Evolutionary conservation across 2,329 filamentous ascomycete genomes (phyloP).

Genomic region (Stagonosporopsis rhizophila): DNA sequence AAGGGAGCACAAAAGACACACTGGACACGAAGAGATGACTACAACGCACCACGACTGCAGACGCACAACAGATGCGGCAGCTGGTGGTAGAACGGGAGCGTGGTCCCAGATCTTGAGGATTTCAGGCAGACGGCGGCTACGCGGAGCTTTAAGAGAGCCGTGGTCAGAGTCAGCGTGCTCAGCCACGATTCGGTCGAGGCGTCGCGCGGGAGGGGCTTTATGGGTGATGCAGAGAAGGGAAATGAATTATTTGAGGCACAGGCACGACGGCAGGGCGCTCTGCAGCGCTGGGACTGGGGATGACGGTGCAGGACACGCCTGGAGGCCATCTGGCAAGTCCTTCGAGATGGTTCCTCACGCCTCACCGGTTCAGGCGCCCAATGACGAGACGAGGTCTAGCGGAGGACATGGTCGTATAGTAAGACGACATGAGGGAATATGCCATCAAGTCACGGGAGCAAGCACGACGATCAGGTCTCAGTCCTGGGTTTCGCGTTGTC

Average conservation of each 20-base stretch:
- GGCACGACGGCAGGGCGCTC: neutral
- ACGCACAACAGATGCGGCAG: conserved; percentile 1
- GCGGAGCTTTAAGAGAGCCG: conserved; percentile 17
- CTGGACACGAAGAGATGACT: conserved; percentile 4
- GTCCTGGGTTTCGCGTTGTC: no score
- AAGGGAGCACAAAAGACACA: conserved; percentile 9
- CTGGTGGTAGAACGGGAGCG: conserved; percentile 6
- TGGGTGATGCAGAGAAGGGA: neutral
- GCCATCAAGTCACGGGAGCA: no score
- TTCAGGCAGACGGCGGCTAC: conserved; percentile 19
- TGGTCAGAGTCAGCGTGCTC: conserved; percentile 24
- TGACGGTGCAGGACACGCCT: neutral
- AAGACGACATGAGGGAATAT: no score
- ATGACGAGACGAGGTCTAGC: neutral
- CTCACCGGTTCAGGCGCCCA: conserved; percentile 15
- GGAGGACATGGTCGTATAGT: no score
- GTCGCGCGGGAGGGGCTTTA: neutral
- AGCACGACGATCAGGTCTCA: no score
- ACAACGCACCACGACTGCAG: conserved; percentile 23
- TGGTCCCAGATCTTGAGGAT: conserved; percentile 17
- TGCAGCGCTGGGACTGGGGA: neutral
- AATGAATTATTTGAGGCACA: neutral
- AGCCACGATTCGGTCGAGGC: conserved; percentile 24
- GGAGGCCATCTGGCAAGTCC: conserved; percentile 25
- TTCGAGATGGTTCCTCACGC: conserved; percentile 11